Base-by-base conservation (phyloP, 2,329 filamentous ascomycete genomes). In the Penicillium hesseltinei region DNA sequence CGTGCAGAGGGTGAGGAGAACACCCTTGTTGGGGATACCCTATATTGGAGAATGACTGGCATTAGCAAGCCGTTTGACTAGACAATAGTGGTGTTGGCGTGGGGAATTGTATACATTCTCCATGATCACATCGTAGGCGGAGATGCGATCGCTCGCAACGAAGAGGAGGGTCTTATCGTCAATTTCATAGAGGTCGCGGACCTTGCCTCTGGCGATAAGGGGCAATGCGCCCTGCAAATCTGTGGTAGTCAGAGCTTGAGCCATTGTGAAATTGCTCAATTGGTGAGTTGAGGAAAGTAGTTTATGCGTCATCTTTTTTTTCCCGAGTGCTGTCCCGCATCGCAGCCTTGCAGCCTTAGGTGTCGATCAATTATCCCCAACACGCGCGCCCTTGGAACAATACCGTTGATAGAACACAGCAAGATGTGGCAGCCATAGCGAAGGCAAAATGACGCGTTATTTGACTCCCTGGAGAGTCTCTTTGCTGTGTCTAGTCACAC, bases 91-190 rank as follows among this genome's bases (percentile, higher is more conserved):
- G 19, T 9, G 5, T 25, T n/a, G 53, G 44, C 40, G 42, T n/a
- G 49, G 82, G 76, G 17, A 82, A 77, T 45, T 79, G 78, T 50
- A 69, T 73, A 87, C 86, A 77, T 94, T 97, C 68, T 84, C 79
- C 82, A 96, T 87, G 66, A 96, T 86, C 66, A 95, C 91, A 82
- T 97, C 93, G 80, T 93, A 97, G 55, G 94, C 94, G 25, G 91
- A 96, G 73, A 97, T 94, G 65, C 94, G 88, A 78, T 97, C 92
- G 15, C 90, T 89, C 25, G 90, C 88, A 54, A 92, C 86, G 71
- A 96, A 93, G 56, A 96, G 87, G 5, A 96, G 84, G 2, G 85
- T 88, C 56, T 83, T 77, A 40, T 85, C 78, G 71, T 90, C 85
- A 53, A 95, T 78, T 60, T 84, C 81, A 74, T 91, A 96, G 38